Percentiles rank a stretch among this genome's conserved stretches.
Evolutionary conservation across 2,329 filamentous ascomycete species (phyloP).

Genomic region (Trichoderma sp.): DNA sequence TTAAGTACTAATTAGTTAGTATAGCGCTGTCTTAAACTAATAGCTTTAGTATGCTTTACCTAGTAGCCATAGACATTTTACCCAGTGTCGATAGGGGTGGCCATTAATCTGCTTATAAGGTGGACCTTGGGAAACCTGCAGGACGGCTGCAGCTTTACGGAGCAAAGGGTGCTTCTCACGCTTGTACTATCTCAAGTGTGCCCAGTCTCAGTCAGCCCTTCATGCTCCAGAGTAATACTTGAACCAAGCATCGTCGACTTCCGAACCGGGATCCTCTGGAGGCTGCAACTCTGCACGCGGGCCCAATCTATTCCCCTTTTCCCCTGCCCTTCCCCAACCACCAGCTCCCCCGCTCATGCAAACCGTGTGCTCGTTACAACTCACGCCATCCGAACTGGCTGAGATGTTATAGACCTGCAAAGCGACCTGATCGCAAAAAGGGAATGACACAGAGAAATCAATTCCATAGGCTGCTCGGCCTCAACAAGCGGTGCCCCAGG

Average conservation of each 20-base stretch:
- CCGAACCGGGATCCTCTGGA: constrained; percentile 12
- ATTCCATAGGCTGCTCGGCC: constrained; percentile 2
- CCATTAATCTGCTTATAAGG: background rate
- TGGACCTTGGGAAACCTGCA: constrained; percentile 14
- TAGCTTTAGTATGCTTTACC: no score
- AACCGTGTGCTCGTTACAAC: background rate
- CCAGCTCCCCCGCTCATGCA: constrained; percentile 7
- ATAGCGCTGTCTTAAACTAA: no score
- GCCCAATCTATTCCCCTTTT: background rate
- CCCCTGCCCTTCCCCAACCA: background rate
- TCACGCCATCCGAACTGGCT: background rate
- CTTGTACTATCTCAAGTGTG: no score
- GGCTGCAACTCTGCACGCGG: constrained; percentile 12
- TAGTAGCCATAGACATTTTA: no score
- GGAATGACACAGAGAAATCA: background rate
- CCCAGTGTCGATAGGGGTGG: no score
- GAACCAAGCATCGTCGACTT: constrained; percentile 24
- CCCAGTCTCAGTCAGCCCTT: background rate
- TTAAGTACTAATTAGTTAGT: background rate
- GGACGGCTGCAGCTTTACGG: constrained; percentile 10
- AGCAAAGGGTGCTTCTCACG: background rate
- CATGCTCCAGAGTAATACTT: background rate
- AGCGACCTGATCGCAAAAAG: constrained; percentile 2
- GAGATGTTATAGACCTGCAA: constrained; percentile 7
- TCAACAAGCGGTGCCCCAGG: background rate